Conservation (phyloP, 805 yeast species). For the Wickerhamiella allomyrinae region DNA sequence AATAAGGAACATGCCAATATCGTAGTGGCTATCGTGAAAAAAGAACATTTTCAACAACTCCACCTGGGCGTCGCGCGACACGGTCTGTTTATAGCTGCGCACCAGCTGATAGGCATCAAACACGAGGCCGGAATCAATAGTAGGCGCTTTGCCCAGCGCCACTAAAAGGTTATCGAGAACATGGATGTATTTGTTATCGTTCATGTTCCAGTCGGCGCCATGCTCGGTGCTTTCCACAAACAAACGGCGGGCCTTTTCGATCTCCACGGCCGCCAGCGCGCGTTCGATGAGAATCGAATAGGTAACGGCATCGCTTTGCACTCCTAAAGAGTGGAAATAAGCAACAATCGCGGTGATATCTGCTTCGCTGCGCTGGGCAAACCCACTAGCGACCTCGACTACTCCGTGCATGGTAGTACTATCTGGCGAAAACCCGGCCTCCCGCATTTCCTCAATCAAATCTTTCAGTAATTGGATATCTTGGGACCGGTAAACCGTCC, state of each 20-base stretch:
- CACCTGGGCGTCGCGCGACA: slow-evolving; percentile 29
- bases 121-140: slow-evolving; percentile 18
- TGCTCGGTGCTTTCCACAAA: slow-evolving; percentile 26
- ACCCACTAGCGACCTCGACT: slow-evolving; percentile 17
- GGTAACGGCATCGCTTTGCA: slow-evolving; percentile 27
- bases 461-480: slow-evolving; percentile 8
- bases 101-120: slow-evolving; percentile 31
- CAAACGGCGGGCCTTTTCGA: slow-evolving; percentile 22
- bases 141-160: slow-evolving; percentile 19
- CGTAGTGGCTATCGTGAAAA: slow-evolving; percentile 26
- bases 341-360: slow-evolving; percentile 17
- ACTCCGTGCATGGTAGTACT: slow-evolving; percentile 17
- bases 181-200: slow-evolving; percentile 15
- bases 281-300: slow-evolving; percentile 27
- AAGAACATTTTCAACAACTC: slow-evolving; percentile 29
- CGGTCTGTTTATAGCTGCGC: slow-evolving; percentile 26
- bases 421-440: slow-evolving; percentile 15
- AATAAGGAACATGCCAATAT: slow-evolving; percentile 30
- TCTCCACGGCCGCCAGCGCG: slow-evolving; percentile 20
- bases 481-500: slow-evolving; percentile 19
- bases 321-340: slow-evolving; percentile 22
- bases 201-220: slow-evolving; percentile 34
- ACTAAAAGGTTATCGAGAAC: slow-evolving; percentile 22
- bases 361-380: slow-evolving; percentile 18
- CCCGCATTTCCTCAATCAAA: slow-evolving; percentile 12